A percentile compares a stretch with the other conserved stretches of the same genome.
Conservation (phyloP, 371 early-diverging fungal species). For the Rhizomucor miehei region DNA sequence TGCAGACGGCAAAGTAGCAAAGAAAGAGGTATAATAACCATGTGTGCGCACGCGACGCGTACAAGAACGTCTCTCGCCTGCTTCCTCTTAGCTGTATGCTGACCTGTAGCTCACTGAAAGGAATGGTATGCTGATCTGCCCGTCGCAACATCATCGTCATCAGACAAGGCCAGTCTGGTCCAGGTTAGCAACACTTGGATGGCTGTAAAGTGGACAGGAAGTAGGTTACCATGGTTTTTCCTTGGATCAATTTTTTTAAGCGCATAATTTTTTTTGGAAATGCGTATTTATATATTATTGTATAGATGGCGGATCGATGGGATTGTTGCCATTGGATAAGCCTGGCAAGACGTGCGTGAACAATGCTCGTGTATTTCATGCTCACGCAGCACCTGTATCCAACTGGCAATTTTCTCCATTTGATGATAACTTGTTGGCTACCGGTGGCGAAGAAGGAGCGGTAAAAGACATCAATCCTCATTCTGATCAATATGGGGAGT, state of each 20-base stretch:
- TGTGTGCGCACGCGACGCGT: neutral
- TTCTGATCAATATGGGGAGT: neutral
- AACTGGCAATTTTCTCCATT: constrained; percentile 61
- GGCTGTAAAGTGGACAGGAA: constrained; percentile 48
- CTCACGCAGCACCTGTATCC: constrained; percentile 43
- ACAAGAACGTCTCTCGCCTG: neutral
- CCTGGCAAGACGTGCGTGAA: constrained; percentile 42
- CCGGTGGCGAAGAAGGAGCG: constrained; percentile 55
- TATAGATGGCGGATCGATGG: constrained; percentile 40
- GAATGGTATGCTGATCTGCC: constrained; percentile 58
- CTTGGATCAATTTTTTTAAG: constrained; percentile 3
- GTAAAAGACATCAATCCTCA: constrained; percentile 23
- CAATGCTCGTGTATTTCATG: constrained; percentile 36
- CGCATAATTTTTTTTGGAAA: no score
- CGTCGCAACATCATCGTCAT: constrained; percentile 37
- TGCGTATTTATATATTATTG: no score
- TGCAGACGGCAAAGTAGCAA: constrained; percentile 53
- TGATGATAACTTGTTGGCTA: constrained; percentile 41
- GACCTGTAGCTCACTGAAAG: constrained; percentile 11
- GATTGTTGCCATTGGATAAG: constrained; percentile 35
- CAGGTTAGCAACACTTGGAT: constrained; percentile 46
- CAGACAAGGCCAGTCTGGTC: constrained; percentile 48
- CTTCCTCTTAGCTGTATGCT: neutral
- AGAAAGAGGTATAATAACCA: constrained; percentile 48
- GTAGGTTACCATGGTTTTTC: constrained; percentile 21